Percentiles rank a stretch among this genome's conserved stretches.
These are phyloP conservation scores for Syzygium aromaticum DNA, from an alignment of 345 rosid genomes.

Conservation along the genomic window DNA sequence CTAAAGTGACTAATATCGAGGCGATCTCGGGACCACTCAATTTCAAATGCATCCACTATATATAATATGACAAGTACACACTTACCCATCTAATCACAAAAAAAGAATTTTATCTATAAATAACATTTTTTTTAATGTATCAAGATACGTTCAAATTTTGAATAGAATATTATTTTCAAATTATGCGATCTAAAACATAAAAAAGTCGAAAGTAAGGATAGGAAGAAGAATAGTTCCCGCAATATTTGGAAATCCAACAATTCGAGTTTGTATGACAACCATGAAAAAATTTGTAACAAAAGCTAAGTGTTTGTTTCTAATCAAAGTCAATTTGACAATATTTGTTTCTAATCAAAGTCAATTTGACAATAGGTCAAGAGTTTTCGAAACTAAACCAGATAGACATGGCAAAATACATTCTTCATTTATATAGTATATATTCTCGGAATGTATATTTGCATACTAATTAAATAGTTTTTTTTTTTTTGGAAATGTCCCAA, in stretches of 20 bases:
- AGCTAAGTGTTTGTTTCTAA: background rate
- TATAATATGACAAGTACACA: background rate
- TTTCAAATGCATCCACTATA: background rate
- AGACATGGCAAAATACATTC: background rate
- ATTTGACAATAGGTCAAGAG: background rate
- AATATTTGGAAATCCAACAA: no score
- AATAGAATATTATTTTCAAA: background rate
- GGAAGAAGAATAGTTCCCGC: background rate
- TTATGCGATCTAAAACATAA: background rate
- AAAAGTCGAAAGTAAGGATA: background rate
- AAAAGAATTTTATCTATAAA: no score
- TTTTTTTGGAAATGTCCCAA: no score
- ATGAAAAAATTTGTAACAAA: background rate
- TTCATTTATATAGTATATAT: background rate
- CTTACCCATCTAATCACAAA: no score
- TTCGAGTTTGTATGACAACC: background rate
- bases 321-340: background rate
- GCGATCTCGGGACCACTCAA: background rate
- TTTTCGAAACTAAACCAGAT: background rate
- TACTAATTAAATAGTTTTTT: no score
- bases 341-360: background rate
- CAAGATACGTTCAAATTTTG: no score
- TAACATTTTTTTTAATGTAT: no score
- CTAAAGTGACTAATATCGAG: background rate
- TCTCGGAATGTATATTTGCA: background rate